phyloP scores from a whole-genome alignment of 495 filamentous ascomycete genomes.

The Neurospora tetrasperma region DNA sequence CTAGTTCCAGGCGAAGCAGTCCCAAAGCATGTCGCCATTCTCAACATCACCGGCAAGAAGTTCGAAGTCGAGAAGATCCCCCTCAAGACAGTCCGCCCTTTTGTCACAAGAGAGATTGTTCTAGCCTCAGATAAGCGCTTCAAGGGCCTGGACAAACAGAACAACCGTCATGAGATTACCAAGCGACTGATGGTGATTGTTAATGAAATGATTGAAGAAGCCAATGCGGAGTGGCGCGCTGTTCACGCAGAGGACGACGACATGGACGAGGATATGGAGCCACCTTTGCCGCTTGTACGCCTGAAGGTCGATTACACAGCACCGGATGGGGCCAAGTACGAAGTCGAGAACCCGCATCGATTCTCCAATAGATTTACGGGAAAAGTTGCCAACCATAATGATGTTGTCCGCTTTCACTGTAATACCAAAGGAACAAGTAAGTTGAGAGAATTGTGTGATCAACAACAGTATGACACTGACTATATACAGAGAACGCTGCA shows the following conservation, averaged over 20 bases:
- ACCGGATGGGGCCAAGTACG: slow-evolving; percentile 75
- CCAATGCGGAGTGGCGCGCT: slow-evolving; percentile 68
- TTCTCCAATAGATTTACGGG: slow-evolving; percentile 90
- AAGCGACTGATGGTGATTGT: slow-evolving; percentile 65
- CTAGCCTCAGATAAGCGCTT: slow-evolving; percentile 67
- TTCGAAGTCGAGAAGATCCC: slow-evolving; percentile 75
- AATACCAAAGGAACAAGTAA: slow-evolving; percentile 53
- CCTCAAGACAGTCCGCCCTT: slow-evolving; percentile 82
- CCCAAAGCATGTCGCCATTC: slow-evolving; percentile 77
- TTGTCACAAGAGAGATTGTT: slow-evolving; percentile 74
- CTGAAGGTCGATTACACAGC: slow-evolving; percentile 86
- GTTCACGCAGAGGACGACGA: slow-evolving; percentile 46
- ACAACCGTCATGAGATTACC: slow-evolving; percentile 73
- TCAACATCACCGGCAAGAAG: slow-evolving; percentile 72
- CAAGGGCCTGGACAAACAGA: slow-evolving; percentile 63
- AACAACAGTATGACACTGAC: slow-evolving; percentile 4
- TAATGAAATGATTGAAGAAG: slow-evolving; percentile 76
- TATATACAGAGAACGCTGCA: slow-evolving; percentile 22
- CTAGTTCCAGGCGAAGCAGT: slow-evolving; percentile 84
- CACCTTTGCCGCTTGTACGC: slow-evolving; percentile 74
- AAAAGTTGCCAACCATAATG: slow-evolving; percentile 85
- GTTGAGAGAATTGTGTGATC: slow-evolving; percentile 1
- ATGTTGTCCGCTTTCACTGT: slow-evolving; percentile 86
- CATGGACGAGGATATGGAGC: slow-evolving; percentile 48
- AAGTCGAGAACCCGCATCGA: slow-evolving; percentile 90